These are phyloP conservation scores for Neofusicoccum parvum DNA, from an alignment of 2,329 filamentous ascomycete genomes.

Conservation along the genomic window DNA sequence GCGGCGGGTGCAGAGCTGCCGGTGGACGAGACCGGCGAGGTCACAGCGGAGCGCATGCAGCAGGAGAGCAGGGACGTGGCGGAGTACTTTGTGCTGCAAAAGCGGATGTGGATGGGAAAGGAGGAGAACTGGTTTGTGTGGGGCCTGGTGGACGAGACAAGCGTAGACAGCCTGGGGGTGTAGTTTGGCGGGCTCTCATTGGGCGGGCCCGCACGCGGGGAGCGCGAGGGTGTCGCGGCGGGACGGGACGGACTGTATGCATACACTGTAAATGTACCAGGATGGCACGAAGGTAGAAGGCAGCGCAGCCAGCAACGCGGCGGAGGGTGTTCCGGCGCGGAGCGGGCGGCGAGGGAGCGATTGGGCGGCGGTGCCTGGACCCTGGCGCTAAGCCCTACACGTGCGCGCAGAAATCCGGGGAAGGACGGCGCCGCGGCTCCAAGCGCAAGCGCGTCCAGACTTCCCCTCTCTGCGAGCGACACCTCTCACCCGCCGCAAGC, in stretches of 20 bases:
- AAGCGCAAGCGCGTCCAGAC: constrained; percentile 4
- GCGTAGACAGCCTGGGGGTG: constrained; percentile 22
- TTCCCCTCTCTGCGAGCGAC: neutral
- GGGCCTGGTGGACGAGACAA: constrained; percentile 62
- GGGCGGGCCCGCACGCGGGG: too few species aligned
- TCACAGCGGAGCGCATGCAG: constrained; percentile 8
- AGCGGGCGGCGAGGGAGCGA: too few species aligned
- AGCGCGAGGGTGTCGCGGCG: constrained; percentile 21
- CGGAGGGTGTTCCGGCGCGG: neutral
- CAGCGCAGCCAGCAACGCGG: neutral
- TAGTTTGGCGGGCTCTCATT: too few species aligned
- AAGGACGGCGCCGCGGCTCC: neutral
- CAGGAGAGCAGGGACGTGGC: constrained; percentile 49
- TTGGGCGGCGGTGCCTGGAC: neutral
- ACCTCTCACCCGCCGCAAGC: neutral
- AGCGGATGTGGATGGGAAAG: constrained; percentile 49
- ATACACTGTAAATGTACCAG: neutral
- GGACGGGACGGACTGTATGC: neutral
- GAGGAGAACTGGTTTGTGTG: constrained; percentile 64
- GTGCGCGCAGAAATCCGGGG: neutral
- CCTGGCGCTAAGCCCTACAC: constrained; percentile 18
- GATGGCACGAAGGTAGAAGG: neutral
- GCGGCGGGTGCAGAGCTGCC: constrained; percentile 5
- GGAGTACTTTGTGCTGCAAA: constrained; percentile 68
- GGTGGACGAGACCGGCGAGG: constrained; percentile 17